Evolutionary conservation across 192 early-diverging fungal species (phyloP).

Genomic region (Umbelopsis sp.): DNA sequence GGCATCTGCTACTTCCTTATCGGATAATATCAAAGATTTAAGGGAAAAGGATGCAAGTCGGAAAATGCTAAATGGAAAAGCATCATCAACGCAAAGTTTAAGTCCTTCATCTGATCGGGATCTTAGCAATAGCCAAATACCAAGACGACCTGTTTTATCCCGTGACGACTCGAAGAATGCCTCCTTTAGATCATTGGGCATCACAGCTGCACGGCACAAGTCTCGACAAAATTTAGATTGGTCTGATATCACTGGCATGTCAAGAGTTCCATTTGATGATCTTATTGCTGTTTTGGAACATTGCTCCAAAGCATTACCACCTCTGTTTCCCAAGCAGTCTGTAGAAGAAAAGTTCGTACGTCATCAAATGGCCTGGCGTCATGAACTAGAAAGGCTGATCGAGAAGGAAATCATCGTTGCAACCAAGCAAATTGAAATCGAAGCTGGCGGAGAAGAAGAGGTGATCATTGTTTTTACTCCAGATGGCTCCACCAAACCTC

Average conservation of each 20-base stretch:
- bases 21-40: not conserved
- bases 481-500: constrained; percentile 51
- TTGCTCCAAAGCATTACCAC: constrained; percentile 56
- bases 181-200: constrained; percentile 27
- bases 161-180: not conserved
- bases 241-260: constrained; percentile 39
- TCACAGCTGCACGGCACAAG: constrained; percentile 39
- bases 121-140: not conserved
- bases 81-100: not conserved
- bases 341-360: constrained; percentile 77
- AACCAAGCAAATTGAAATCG: constrained; percentile 58
- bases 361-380: constrained; percentile 63
- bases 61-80: not conserved
- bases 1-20: not conserved
- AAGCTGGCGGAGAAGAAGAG: constrained; percentile 62
- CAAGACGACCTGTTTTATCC: not conserved
- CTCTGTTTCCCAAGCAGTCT: constrained; percentile 67
- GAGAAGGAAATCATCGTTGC: constrained; percentile 70
- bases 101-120: not conserved
- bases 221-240: constrained; percentile 38
- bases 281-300: constrained; percentile 66
- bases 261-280: constrained; percentile 53
- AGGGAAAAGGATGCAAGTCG: not conserved
- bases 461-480: constrained; percentile 80
- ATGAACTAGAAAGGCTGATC: constrained; percentile 75